A percentile compares a stretch with the other conserved stretches of the same genome.
These are phyloP conservation scores for Dipteronia sinensis DNA, from an alignment of 345 rosid species.

Conservation along the genomic window DNA sequence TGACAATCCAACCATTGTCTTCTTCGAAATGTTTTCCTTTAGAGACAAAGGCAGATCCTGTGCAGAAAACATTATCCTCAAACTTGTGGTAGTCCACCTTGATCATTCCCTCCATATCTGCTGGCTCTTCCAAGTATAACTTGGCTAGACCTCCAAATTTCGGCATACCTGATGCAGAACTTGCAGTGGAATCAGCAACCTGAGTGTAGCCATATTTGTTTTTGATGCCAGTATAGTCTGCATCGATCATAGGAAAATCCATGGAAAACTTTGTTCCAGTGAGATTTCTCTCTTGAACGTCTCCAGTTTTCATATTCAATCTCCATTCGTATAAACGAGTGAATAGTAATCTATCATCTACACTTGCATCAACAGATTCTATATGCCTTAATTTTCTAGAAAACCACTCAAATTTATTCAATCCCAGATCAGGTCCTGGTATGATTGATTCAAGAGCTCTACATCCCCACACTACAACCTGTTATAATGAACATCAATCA, in stretches of 20 bases:
- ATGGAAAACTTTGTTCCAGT: constrained; percentile 34
- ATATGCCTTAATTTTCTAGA: constrained; percentile 19
- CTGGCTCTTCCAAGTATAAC: constrained; percentile 41
- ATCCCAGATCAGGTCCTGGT: constrained; percentile 32
- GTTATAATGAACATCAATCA: neutral
- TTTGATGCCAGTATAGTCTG: constrained; percentile 33
- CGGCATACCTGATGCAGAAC: constrained; percentile 44
- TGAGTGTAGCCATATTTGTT: constrained; percentile 50
- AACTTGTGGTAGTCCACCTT: constrained; percentile 48
- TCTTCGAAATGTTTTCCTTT: constrained; percentile 33
- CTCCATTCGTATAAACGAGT: constrained; percentile 47
- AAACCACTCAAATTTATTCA: constrained; percentile 40
- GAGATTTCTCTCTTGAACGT: constrained; percentile 41
- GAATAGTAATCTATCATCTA: constrained; percentile 26
- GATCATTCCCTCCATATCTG: constrained; percentile 15
- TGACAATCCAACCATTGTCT: constrained; percentile 59
- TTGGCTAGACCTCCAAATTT: constrained; percentile 55
- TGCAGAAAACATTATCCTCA: constrained; percentile 45
- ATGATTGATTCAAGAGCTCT: constrained; percentile 44
- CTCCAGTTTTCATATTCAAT: constrained; percentile 43
- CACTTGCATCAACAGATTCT: neutral
- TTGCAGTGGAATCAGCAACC: constrained; percentile 37
- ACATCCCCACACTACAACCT: constrained; percentile 55
- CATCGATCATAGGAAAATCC: constrained; percentile 57
- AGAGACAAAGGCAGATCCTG: constrained; percentile 50